Evolutionary conservation across 495 filamentous ascomycete species (phyloP), one percentile per base, ranked within the genome.

Genomic region (Penicillium tannophilum): DNA sequence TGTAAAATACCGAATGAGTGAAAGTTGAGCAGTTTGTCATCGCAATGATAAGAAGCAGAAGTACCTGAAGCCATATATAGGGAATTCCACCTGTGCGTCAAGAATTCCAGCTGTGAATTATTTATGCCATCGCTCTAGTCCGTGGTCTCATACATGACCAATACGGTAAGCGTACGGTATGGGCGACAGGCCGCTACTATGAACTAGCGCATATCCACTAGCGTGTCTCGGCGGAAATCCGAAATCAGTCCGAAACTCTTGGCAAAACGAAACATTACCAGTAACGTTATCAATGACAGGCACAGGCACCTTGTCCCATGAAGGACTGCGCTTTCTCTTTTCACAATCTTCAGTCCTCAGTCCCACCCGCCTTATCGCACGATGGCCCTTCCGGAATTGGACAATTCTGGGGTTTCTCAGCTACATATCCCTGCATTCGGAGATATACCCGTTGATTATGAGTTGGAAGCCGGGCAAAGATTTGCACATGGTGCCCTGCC

Each of bases 401-500:
- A 59, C 48, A 59, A 59, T 50, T 46, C 48, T 43, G 56, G 56
- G 23, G 53, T 28, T 20, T 49, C 23, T 41, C 56, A 49, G 26
- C 30, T 59, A 28, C 48, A 41, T 39, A 49, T 59, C 49, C 56
- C 56, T 47, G 56, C 45, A 46, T 59, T 53, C 42, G 50, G 43
- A 26, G 50, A 39, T 48, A 47, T 59, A 47, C 31, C 56, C 28
- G 19, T 59, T 8, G 52, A 36, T 47, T 59, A 59, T 59, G 56
- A 59, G n/a, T 41, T 52, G 7, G 20, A 49, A 39, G 47, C 42
- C 36, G 42, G 33, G 28, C 36, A 52, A 52, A 49, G 56, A 11
- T 59, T 59, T 48, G 56, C 50, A 9, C 56, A 59, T 53, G 56
- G 56, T 53, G 52, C 52, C 45, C 6, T 4, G 33, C 35, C 35